phyloP scores from a whole-genome alignment of 2,329 filamentous ascomycete genomes.

The Pseudogymnoascus sp. region DNA sequence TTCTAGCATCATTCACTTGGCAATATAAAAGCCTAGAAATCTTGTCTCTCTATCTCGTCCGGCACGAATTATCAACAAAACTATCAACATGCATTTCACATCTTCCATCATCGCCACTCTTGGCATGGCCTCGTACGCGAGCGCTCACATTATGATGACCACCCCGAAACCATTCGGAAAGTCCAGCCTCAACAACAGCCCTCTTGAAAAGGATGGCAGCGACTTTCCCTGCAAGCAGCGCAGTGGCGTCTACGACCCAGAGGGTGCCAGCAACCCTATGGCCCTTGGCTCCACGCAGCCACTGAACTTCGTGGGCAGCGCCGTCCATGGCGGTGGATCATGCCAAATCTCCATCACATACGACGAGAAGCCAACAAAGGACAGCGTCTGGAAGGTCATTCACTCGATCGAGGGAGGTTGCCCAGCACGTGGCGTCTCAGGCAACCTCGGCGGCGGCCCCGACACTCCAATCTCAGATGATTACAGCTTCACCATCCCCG shows the following conservation, averaged over 20 bases:
- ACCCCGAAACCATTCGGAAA: constrained; percentile 57
- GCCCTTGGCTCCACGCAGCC: constrained; percentile 53
- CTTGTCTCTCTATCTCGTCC: constrained; percentile 8
- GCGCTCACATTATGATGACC: constrained; percentile 70
- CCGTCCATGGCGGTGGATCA: constrained; percentile 82
- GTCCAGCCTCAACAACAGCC: constrained; percentile 50
- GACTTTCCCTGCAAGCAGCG: constrained; percentile 80
- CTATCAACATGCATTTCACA: constrained; percentile 39
- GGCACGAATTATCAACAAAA: constrained; percentile 5
- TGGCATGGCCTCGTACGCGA: constrained; percentile 51
- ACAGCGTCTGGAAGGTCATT: constrained; percentile 78
- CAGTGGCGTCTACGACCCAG: constrained; percentile 38
- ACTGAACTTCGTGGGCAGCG: constrained; percentile 62
- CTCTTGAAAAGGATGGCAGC: constrained; percentile 46
- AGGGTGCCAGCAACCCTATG: constrained; percentile 50
- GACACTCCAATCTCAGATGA: constrained; percentile 40
- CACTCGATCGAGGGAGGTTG: constrained; percentile 83
- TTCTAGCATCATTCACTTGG: constrained; percentile 1
- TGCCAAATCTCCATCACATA: constrained; percentile 85
- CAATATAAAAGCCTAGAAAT: constrained; percentile 9
- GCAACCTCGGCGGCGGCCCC: constrained; percentile 50
- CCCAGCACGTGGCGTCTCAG: constrained; percentile 50
- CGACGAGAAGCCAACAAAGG: constrained; percentile 58
- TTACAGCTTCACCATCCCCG: constrained; percentile 66
- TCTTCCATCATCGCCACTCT: constrained; percentile 45